Base-by-base conservation (phyloP, 1,139 yeast genomes). In the Blastobotrys persicus region DNA sequence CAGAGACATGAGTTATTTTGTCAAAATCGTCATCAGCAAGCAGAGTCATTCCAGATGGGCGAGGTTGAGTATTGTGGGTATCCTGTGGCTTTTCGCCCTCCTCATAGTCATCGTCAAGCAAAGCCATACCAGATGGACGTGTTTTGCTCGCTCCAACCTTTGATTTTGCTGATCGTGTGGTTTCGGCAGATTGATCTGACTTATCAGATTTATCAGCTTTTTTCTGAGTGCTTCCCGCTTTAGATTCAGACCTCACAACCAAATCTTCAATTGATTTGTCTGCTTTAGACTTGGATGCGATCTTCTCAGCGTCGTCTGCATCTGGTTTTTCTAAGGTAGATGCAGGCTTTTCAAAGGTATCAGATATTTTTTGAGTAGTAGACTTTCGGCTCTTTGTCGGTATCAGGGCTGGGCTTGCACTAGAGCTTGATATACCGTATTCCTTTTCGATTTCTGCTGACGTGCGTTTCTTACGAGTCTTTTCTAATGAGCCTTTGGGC, bases 1-100 rank as follows among this genome's bases (percentile, higher is more conserved):
- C 48, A 31, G 47, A 31, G 19, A 49, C 37, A 26, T 45, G 46
- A 14, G 45, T 26, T 12, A 28, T 16, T 26, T 23, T 33, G 33
- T 28, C 33, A 13, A 19, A 1, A 12, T 31, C 44, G 19, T 17
- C 38, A n/a, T 40, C 33, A 9, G 41, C 49, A 14, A 23, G 13
- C 14, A 38, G 14, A 3, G 44, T 26, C 34, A 40, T 40, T 5
- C 44, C 44, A n/a, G 33, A 23, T 26, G 44, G 14, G 12, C 44
- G 20, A 5, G 31, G 6, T 3, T 5, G 12, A 9, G 44, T 16
- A 12, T 14, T 20, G n/a, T n/a, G n/a, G n/a, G n/a, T n/a, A n/a
- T n/a, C n/a, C n/a, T n/a, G n/a, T n/a, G n/a, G n/a, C 12, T 35
- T 16, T 2, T 39, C 43, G 33, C 23, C 32, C 2, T 40, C 13